A percentile compares a stretch with the other conserved stretches of the same genome.
Evolutionary conservation across 345 rosid genomes (phyloP).

Genomic region (Pistacia vera): DNA sequence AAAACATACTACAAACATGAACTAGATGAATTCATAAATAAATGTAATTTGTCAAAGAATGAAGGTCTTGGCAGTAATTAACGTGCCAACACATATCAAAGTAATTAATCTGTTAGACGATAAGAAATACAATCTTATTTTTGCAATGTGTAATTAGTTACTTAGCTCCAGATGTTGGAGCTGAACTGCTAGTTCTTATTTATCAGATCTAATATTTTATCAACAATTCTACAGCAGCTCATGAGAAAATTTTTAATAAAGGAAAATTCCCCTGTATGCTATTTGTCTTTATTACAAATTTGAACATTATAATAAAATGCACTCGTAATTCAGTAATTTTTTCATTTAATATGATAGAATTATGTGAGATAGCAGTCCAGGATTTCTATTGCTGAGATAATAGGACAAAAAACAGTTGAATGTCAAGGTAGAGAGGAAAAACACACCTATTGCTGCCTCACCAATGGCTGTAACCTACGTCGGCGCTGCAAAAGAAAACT

Average conservation of each 20-base stretch:
- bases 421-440: background rate
- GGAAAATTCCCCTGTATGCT: background rate
- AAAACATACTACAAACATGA: conserved; percentile 7
- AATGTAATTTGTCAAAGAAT: background rate
- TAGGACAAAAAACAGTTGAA: background rate
- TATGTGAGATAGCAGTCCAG: background rate
- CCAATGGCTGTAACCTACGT: conserved; percentile 55
- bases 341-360: background rate
- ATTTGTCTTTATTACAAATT: background rate
- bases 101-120: background rate
- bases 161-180: background rate
- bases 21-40: background rate
- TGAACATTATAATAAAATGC: background rate
- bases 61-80: background rate
- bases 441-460: conserved; percentile 76
- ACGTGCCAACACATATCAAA: background rate
- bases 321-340: too few species aligned
- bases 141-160: background rate
- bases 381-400: background rate
- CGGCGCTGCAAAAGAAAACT: too few species aligned
- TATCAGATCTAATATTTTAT: background rate
- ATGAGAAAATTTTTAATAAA: background rate
- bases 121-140: background rate
- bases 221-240: background rate
- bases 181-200: too few species aligned